These are phyloP conservation scores for Lyophyllum shimeji DNA, from an alignment of 768 basidiomycete genomes.

Conservation along the genomic window DNA sequence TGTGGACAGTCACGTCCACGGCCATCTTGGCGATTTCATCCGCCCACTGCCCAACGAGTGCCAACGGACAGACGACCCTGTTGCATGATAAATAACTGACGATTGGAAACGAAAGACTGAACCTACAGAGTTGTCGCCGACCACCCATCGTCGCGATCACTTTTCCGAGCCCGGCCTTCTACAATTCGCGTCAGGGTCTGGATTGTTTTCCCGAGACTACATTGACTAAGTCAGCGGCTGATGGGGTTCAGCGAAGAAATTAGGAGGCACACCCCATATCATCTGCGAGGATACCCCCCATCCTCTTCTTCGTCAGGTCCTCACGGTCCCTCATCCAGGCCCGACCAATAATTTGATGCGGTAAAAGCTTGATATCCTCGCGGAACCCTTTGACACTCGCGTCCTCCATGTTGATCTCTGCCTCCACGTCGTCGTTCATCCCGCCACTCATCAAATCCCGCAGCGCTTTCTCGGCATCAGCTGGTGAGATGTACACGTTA, in stretches of 20 bases:
- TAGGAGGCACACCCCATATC: constrained; percentile 69
- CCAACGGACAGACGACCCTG: constrained; percentile 86
- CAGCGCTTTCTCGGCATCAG: constrained; percentile 76
- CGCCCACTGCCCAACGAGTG: constrained; percentile 90
- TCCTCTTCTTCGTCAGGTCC: constrained; percentile 59
- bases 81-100: constrained; percentile 1
- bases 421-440: constrained; percentile 56
- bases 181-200: constrained; percentile 88
- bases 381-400: constrained; percentile 77
- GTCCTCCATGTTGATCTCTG: constrained; percentile 62
- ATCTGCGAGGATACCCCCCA: constrained; percentile 89
- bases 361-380: constrained; percentile 67
- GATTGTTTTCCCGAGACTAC: constrained; percentile 84
- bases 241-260: neutral
- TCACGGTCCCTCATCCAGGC: constrained; percentile 89
- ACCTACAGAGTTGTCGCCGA: constrained; percentile 65
- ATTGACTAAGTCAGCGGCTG: constrained; percentile 3
- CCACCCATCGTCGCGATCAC: constrained; percentile 73
- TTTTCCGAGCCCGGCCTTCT: constrained; percentile 70
- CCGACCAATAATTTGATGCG: constrained; percentile 86
- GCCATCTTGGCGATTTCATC: constrained; percentile 78
- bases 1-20: constrained; percentile 61
- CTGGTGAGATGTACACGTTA: constrained; percentile 33
- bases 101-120: constrained; percentile 22
- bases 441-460: constrained; percentile 73